Evolutionary conservation across 148 eudicot species (phyloP).

Genomic region (Gaultheria prostrata): DNA sequence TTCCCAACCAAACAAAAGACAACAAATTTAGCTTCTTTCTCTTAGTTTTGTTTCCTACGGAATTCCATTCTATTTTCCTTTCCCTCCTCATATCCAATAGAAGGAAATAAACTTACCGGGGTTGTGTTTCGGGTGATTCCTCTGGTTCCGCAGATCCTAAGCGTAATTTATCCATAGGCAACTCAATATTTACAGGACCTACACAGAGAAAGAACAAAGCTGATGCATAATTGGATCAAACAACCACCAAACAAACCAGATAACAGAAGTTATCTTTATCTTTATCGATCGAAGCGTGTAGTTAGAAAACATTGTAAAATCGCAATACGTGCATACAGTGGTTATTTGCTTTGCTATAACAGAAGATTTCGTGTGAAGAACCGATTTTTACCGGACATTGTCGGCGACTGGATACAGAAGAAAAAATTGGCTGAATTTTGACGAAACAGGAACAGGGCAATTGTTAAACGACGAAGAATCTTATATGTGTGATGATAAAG

Average conservation of each 20-base stretch:
- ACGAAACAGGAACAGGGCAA: no score
- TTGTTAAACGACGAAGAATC: no score
- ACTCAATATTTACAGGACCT: slow-evolving; percentile 31
- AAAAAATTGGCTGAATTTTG: background rate
- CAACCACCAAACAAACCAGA: background rate
- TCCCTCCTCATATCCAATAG: background rate
- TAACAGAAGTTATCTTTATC: background rate
- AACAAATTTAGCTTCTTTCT: background rate
- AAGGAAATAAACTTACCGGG: slow-evolving; percentile 25
- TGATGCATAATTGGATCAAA: background rate
- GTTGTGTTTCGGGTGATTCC: slow-evolving; percentile 18
- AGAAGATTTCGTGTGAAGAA: background rate
- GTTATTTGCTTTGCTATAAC: background rate
- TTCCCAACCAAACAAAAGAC: background rate
- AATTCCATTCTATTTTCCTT: background rate
- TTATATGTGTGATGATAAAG: no score
- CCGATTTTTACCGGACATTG: slow-evolving; percentile 10
- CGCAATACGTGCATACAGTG: background rate
- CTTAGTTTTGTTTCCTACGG: background rate
- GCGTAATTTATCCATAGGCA: slow-evolving; percentile 48
- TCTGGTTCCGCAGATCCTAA: slow-evolving; percentile 15
- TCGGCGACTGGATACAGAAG: background rate
- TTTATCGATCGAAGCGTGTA: background rate
- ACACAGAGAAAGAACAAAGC: background rate
- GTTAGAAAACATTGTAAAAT: no score